Percentiles rank a stretch among this genome's conserved stretches.
phyloP scores from a whole-genome alignment of 108 stramenopile genomes.

The Hondaea fermentalgiana region DNA sequence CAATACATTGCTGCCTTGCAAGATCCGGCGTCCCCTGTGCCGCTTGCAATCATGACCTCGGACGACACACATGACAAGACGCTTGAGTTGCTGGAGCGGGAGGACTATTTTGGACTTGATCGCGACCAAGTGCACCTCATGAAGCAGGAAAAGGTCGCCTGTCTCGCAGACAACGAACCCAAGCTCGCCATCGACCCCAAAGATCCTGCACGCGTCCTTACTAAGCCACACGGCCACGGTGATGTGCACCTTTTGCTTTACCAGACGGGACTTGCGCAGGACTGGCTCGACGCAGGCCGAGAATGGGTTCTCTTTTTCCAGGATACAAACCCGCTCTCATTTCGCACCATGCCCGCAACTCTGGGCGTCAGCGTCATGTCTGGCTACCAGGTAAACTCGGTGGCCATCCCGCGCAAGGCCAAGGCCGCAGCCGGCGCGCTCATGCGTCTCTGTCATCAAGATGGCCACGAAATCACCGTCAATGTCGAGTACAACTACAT shows the following conservation, averaged over 20 bases:
- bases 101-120: slow-evolving; percentile 80
- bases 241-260: slow-evolving; percentile 91
- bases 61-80: slow-evolving; percentile 92
- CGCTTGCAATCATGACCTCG: slow-evolving; percentile 94
- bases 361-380: slow-evolving; percentile 77
- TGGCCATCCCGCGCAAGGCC: slow-evolving; percentile 89
- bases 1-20: slow-evolving; percentile 85
- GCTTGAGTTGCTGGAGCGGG: slow-evolving; percentile 64
- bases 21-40: slow-evolving; percentile 63
- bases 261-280: slow-evolving; percentile 67
- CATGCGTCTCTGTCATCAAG: slow-evolving; percentile 56
- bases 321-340: slow-evolving; percentile 94
- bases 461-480: slow-evolving; percentile 48
- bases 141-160: slow-evolving; percentile 91
- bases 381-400: slow-evolving; percentile 86
- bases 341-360: slow-evolving; percentile 78
- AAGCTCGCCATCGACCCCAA: slow-evolving; percentile 66
- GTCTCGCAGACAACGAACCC: slow-evolving; percentile 70
- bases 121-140: slow-evolving; percentile 79
- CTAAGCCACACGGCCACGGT: slow-evolving; percentile 98
- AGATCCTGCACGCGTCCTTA: slow-evolving; percentile 61
- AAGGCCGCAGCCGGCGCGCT: slow-evolving; percentile 99
- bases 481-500: slow-evolving; percentile 99
- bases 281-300: slow-evolving; percentile 71
- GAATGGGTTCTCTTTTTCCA: slow-evolving; percentile 91